A percentile compares a stretch with the other conserved stretches of the same genome.
Conservation (phyloP, 352 stramenopile species). For the Phytopythium oedochilum region DNA sequence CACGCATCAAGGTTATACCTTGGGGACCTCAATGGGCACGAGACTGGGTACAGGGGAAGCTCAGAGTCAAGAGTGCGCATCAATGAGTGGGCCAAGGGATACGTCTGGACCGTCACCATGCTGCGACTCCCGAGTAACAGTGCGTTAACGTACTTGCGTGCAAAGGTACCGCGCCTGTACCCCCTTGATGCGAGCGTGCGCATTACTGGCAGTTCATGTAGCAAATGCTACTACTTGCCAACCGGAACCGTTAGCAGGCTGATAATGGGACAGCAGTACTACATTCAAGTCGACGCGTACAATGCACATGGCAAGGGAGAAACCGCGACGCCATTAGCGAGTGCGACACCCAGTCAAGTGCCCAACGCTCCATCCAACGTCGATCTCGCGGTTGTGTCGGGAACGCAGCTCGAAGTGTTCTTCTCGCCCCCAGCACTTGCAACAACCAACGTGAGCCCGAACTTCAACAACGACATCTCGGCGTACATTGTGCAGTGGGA, state of each 20-base stretch:
- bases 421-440: constrained; percentile 76
- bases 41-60: constrained; percentile 44
- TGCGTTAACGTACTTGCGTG: constrained; percentile 35
- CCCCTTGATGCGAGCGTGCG: constrained; percentile 34
- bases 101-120: constrained; percentile 58
- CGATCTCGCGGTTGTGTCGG: constrained; percentile 83
- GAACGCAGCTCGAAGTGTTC: constrained; percentile 84
- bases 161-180: constrained; percentile 54
- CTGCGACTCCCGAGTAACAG: constrained; percentile 20
- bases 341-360: constrained; percentile 74
- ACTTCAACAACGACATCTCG: constrained; percentile 83
- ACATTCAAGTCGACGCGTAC: constrained; percentile 67
- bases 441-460: constrained; percentile 45
- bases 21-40: constrained; percentile 50
- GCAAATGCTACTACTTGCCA: constrained; percentile 70
- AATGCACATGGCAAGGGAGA: constrained; percentile 74
- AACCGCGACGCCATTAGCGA: constrained; percentile 16
- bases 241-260: constrained; percentile 50
- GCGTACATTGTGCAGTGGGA: constrained; percentile 91
- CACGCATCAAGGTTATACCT: constrained; percentile 41
- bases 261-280: constrained; percentile 67
- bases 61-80: constrained; percentile 35
- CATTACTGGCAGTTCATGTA: constrained; percentile 35
- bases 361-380: constrained; percentile 87
- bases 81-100: constrained; percentile 73